Base-by-base conservation (phyloP, 2,329 filamentous ascomycete genomes). In the Botrytis cinerea region DNA sequence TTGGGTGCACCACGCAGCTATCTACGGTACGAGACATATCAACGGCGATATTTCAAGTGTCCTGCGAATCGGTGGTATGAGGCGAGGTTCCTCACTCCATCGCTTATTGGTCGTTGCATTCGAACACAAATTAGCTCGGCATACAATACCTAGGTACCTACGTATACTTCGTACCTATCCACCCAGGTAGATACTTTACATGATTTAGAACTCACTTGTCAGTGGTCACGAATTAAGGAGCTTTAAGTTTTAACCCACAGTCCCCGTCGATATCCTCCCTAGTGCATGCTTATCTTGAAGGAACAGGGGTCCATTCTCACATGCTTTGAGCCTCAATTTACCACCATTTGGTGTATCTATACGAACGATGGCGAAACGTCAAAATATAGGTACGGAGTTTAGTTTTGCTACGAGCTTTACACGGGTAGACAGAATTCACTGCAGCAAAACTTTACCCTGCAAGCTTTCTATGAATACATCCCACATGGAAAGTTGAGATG, bases 251-350 rank as follows among this genome's bases (percentile, higher is more conserved):
- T 32, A 57, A 35, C 9, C 62, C 45, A 18, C 62, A 46, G n/a
- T 45, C 32, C n/a, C 22, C 32, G 20, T 54, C 64, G 18, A 66
- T 51, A 67, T 51, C 22, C 35, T 40, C 14, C 28, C 46, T 54
- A 22, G 64, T 57, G 64, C 46, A 68, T 68, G 35, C 46, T 54
- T 67, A 67, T 54, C 46, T 67, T 28, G 64, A 67, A 40, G 46
- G 32, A 67, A 54, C 64, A 54, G 22, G 64, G 46, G 45, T 57
- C 46, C 40, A 43, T 68, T 28, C 66, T 22, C 46, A 35, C 16
- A 40, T 68, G 14, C 46, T 57, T 68, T 32, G 48, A 57, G 46
- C 66, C 66, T 43, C 66, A 28, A 43, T 68, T 68, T n/a, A 20
- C 20, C 8, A 35, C 54, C 48, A 9, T 9, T 9, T 38, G 14